Conservation (phyloP, 768 basidiomycete species). For the Termitomyces sp. region DNA sequence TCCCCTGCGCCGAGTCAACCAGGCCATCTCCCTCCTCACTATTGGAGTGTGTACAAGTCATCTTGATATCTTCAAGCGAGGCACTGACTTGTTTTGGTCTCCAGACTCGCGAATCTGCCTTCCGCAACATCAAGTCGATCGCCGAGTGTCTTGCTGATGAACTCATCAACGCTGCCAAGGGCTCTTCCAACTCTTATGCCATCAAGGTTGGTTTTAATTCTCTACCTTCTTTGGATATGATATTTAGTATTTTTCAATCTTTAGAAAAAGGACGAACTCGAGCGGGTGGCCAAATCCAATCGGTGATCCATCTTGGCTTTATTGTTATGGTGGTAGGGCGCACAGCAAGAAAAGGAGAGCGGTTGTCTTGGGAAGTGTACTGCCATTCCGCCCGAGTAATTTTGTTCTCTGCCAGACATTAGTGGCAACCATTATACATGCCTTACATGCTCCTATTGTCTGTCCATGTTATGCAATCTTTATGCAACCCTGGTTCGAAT, state of each 20-base stretch:
- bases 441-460: conserved; percentile 4
- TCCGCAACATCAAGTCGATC: conserved; percentile 99
- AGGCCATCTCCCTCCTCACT: conserved; percentile 92
- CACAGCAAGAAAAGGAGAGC: conserved; percentile 13
- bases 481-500: not conserved
- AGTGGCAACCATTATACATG: conserved; percentile 7
- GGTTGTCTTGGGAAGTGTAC: conserved; percentile 6
- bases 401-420: conserved; percentile 3
- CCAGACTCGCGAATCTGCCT: conserved; percentile 98
- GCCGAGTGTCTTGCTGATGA: conserved; percentile 99
- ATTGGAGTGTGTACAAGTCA: conserved; percentile 69
- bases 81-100: not conserved
- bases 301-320: conserved; percentile 58
- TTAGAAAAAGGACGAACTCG: conserved; percentile 98
- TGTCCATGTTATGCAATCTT: conserved; percentile 3
- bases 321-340: conserved; percentile 6
- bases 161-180: conserved; percentile 99
- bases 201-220: conserved; percentile 72
- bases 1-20: conserved; percentile 96
- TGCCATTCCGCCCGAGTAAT: conserved; percentile 4
- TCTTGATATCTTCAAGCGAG: not conserved
- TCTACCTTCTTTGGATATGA: not conserved
- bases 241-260: conserved; percentile 3
- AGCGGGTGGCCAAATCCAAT: conserved; percentile 99
- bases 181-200: conserved; percentile 99